Conservation (phyloP, 352 stramenopile genomes). For the Globisporangium cystogenes region DNA sequence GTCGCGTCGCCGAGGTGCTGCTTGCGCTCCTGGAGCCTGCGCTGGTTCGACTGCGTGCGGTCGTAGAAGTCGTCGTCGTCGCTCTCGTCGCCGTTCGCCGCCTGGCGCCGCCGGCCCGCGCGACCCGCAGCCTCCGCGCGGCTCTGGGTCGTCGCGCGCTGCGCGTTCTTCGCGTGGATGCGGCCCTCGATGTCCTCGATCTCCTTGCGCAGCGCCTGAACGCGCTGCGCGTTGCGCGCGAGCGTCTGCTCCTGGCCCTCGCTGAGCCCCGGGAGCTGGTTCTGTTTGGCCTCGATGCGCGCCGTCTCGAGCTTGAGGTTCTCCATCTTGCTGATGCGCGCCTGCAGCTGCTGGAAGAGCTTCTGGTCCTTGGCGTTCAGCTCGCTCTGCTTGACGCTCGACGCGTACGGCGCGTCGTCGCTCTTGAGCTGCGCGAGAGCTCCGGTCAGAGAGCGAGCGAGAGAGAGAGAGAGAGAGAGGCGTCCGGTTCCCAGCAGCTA, state of each 20-base stretch:
- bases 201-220: slow-evolving; percentile 53
- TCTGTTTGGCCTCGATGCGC: slow-evolving; percentile 71
- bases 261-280: slow-evolving; percentile 46
- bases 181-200: slow-evolving; percentile 53
- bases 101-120: slow-evolving; percentile 17
- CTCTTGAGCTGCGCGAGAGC: slow-evolving; percentile 43
- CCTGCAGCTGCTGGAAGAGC: slow-evolving; percentile 75
- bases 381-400: slow-evolving; percentile 33
- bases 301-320: slow-evolving; percentile 64
- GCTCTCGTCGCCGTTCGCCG: slow-evolving; percentile 47
- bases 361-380: slow-evolving; percentile 69
- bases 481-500: too few relatives aligned
- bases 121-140: not conserved
- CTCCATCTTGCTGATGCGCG: slow-evolving; percentile 78
- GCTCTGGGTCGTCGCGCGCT: slow-evolving; percentile 29
- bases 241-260: slow-evolving; percentile 60
- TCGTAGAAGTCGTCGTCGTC: slow-evolving; percentile 83
- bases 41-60: slow-evolving; percentile 53
- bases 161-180: slow-evolving; percentile 48
- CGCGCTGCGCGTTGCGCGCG: slow-evolving; percentile 55
- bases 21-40: slow-evolving; percentile 32
- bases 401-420: slow-evolving; percentile 43
- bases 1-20: slow-evolving; percentile 12
- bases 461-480: too few relatives aligned
- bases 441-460: too few relatives aligned